Percentiles rank a stretch among this genome's conserved stretches.
These are phyloP conservation scores for Closterium sp. DNA, from an alignment of 139 green algal species.

Conservation along the genomic window DNA sequence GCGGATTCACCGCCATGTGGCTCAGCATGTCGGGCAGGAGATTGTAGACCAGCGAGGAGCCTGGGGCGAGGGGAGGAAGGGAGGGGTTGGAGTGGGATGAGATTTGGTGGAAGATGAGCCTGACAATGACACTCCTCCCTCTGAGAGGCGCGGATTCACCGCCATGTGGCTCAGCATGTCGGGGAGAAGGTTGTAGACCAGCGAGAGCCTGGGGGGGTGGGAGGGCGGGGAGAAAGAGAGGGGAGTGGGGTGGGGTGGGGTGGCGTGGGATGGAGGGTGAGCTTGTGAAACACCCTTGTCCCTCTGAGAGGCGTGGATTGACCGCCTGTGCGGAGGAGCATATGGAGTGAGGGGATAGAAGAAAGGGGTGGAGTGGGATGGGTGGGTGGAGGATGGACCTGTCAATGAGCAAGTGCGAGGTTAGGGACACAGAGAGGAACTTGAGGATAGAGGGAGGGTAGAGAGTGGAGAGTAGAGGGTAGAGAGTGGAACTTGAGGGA, in stretches of 20 bases:
- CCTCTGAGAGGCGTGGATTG: not conserved
- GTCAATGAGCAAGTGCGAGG: too few relatives aligned
- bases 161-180: constrained; percentile 81
- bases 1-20: constrained; percentile 50
- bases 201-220: constrained; percentile 70
- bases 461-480: constrained; percentile 55
- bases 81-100: too few relatives aligned
- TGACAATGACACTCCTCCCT: too few relatives aligned
- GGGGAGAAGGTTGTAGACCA: constrained; percentile 90
- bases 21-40: constrained; percentile 89
- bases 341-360: too few relatives aligned
- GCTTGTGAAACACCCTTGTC: too few relatives aligned
- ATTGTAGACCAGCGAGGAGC: constrained; percentile 84
- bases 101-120: too few relatives aligned
- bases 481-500: too few relatives aligned
- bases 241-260: too few relatives aligned
- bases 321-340: too few relatives aligned
- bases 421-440: constrained; percentile 60
- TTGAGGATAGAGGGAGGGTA: constrained; percentile 83
- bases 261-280: too few relatives aligned
- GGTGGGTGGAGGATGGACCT: too few relatives aligned
- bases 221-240: constrained; percentile 90
- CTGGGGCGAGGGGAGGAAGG: constrained; percentile 79
- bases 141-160: not conserved
- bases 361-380: too few relatives aligned